Evolutionary conservation across 1,284 basidiomycete genomes (phyloP).

Genomic region (Heterobasidion occidentale): DNA sequence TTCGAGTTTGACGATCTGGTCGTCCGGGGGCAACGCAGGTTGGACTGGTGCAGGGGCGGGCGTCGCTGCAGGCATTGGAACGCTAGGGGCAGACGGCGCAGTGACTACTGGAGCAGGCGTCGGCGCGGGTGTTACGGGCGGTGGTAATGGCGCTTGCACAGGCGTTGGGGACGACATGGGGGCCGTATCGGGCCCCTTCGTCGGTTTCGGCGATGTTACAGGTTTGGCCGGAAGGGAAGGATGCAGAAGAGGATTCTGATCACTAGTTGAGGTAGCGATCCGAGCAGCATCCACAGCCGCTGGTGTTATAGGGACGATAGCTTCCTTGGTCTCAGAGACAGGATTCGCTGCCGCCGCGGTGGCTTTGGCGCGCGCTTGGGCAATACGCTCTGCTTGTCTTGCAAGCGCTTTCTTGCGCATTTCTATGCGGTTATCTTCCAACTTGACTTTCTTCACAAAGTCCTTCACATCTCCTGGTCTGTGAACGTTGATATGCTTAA

Average conservation of each 20-base stretch:
- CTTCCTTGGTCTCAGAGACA: conserved; percentile 1
- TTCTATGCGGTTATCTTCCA: conserved; percentile 55
- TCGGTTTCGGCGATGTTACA: conserved; percentile 17
- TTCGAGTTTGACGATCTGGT: conserved; percentile 48
- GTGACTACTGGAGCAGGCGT: conserved; percentile 12
- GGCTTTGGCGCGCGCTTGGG: conserved; percentile 36
- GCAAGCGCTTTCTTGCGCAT: conserved; percentile 49
- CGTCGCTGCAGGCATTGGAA: conserved; percentile 17
- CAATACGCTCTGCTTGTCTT: conserved; percentile 36
- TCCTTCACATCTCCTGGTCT: conserved; percentile 67
- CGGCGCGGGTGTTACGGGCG: not conserved
- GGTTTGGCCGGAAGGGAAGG: conserved; percentile 57
- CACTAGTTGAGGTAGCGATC: conserved; percentile 3
- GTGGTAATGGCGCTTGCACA: not conserved
- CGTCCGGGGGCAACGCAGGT: conserved; percentile 30
- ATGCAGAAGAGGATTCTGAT: conserved; percentile 41
- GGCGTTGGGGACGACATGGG: not conserved
- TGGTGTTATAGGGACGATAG: conserved; percentile 9
- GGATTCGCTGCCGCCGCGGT: conserved; percentile 13
- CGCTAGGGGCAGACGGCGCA: conserved; percentile 4
- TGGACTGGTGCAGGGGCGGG: conserved; percentile 18
- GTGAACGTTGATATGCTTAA: conserved; percentile 4
- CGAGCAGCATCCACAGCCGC: not conserved
- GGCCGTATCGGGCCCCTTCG: not conserved
- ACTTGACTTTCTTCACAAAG: conserved; percentile 61